phyloP scores from a whole-genome alignment of 352 stramenopile genomes.

The Pythium rhizo-oryzae region DNA sequence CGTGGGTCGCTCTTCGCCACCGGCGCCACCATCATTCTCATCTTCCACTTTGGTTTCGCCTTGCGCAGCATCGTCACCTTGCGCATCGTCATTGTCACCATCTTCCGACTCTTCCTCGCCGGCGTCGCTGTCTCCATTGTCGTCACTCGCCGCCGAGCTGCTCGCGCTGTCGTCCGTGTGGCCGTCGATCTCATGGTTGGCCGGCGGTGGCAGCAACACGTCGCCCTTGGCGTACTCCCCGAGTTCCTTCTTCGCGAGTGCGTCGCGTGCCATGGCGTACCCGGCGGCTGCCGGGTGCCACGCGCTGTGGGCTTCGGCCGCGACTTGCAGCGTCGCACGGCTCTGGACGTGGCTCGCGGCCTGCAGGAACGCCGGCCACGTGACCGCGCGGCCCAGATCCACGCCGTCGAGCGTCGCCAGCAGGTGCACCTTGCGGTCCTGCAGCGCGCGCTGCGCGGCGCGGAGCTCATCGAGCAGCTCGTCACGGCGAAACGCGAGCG shows the following conservation, averaged over 20 bases:
- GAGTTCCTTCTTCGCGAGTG: constrained; percentile 29
- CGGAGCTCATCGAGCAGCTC: constrained; percentile 35
- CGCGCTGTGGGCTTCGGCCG: constrained; percentile 21
- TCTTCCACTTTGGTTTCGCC: neutral
- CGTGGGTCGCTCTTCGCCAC: too few relatives aligned
- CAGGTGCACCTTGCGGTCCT: constrained; percentile 51
- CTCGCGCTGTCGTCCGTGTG: constrained; percentile 81
- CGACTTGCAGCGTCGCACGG: constrained; percentile 33
- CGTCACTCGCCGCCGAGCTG: constrained; percentile 59
- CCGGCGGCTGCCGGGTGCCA: constrained; percentile 55
- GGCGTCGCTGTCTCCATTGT: constrained; percentile 34
- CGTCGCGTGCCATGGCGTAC: constrained; percentile 57
- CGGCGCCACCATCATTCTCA: too few relatives aligned
- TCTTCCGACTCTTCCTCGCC: constrained; percentile 28
- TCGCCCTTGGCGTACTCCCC: constrained; percentile 52
- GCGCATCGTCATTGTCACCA: constrained; percentile 15
- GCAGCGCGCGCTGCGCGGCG: constrained; percentile 35
- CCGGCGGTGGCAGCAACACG: constrained; percentile 50
- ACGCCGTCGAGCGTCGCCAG: constrained; percentile 62
- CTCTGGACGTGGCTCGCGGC: constrained; percentile 53
- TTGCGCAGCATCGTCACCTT: constrained; percentile 13
- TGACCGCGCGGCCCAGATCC: constrained; percentile 45
- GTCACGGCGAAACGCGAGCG: constrained; percentile 18
- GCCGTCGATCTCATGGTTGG: constrained; percentile 70
- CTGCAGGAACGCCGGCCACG: constrained; percentile 64